Percentiles rank a stretch among this genome's conserved stretches.
Conservation (phyloP, 148 eudicot species). For the Selenicereus undatus region DNA sequence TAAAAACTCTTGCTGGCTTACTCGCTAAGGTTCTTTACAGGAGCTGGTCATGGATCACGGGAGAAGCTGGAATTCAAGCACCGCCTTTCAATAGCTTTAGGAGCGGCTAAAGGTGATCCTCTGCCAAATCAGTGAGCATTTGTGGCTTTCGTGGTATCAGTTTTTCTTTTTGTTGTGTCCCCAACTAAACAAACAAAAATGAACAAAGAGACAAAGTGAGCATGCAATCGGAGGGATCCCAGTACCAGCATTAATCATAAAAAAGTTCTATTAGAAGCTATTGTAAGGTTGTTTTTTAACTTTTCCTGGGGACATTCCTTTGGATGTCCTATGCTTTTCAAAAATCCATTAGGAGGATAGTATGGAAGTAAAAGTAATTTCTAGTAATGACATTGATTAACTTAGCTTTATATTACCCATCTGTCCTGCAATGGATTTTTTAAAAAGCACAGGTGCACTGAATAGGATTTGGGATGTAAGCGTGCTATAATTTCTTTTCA, state of each 20-base stretch:
- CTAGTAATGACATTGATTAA: too few species aligned
- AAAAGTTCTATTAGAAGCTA: constrained; percentile 15
- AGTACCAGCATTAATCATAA: not conserved
- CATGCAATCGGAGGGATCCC: not conserved
- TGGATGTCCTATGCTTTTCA: too few species aligned
- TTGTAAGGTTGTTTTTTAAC: constrained; percentile 5
- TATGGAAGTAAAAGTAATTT: too few species aligned
- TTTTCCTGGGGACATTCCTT: not conserved
- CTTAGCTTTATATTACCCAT: too few species aligned
- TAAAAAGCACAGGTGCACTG: too few species aligned
- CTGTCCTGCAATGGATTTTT: too few species aligned
- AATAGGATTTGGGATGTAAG: not conserved
- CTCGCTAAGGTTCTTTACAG: constrained; percentile 36
- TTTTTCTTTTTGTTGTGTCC: constrained; percentile 49
- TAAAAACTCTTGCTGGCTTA: constrained; percentile 13
- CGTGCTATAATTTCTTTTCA: not conserved
- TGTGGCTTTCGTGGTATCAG: constrained; percentile 84
- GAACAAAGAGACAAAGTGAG: not conserved
- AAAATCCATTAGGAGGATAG: too few species aligned
- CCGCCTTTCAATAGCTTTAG: constrained; percentile 91
- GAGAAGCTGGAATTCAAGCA: constrained; percentile 99
- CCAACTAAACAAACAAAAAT: constrained; percentile 7
- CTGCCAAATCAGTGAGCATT: constrained; percentile 99
- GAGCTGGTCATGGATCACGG: constrained; percentile 59
- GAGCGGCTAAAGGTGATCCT: constrained; percentile 99